phyloP scores from a whole-genome alignment of 2,329 filamentous ascomycete genomes.

The Fusarium protoensiforme region DNA sequence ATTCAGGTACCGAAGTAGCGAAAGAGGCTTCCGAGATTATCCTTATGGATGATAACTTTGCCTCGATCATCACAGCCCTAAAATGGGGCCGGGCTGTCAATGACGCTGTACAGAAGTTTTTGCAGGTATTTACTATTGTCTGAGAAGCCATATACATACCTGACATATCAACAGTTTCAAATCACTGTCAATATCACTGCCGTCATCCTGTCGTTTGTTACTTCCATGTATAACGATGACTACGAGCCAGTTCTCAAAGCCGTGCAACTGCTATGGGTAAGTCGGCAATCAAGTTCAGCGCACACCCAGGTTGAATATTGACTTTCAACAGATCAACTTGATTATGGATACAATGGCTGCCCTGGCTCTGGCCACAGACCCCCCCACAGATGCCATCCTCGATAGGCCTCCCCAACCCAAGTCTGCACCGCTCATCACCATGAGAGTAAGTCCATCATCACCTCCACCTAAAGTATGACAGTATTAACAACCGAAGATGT shows the following conservation, averaged over 20 bases:
- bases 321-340: conserved; percentile 63
- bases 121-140: conserved; percentile 57
- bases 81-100: conserved; percentile 54
- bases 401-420: conserved; percentile 64
- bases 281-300: conserved; percentile 69
- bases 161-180: conserved; percentile 58
- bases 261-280: conserved; percentile 75
- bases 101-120: conserved; percentile 72
- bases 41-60: background rate
- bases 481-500: conserved; percentile 62
- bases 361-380: conserved; percentile 64
- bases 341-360: conserved; percentile 78
- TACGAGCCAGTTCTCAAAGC: conserved; percentile 73
- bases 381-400: conserved; percentile 53
- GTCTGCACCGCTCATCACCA: conserved; percentile 75
- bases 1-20: conserved; percentile 68
- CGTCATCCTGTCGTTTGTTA: conserved; percentile 71
- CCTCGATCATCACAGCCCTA: background rate
- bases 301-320: conserved; percentile 66
- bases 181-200: conserved; percentile 78
- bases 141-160: background rate
- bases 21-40: background rate
- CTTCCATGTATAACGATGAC: conserved; percentile 66
- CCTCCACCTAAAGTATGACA: background rate
- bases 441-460: conserved; percentile 50